Conservation (phyloP, 1,284 basidiomycete genomes). For the Rhizopogon hawkerae region DNA sequence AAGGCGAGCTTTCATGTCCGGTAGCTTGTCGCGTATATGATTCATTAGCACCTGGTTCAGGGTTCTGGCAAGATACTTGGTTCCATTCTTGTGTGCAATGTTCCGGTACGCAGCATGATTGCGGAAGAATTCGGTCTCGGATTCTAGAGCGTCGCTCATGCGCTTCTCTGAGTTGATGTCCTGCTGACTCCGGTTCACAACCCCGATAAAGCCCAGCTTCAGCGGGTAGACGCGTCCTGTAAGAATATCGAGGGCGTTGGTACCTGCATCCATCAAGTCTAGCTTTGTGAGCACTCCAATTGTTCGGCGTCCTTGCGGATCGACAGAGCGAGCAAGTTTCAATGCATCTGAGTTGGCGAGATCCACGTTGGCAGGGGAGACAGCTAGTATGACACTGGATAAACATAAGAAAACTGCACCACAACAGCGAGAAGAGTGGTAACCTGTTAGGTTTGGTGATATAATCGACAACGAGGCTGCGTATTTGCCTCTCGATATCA, state of each 20-base stretch:
- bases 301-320: conserved; percentile 91
- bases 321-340: conserved; percentile 91
- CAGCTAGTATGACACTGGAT: conserved; percentile 85
- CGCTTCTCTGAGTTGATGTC: conserved; percentile 91
- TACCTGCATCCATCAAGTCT: conserved; percentile 98
- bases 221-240: conserved; percentile 96
- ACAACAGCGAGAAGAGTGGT: conserved; percentile 14
- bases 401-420: conserved; percentile 1
- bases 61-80: conserved; percentile 89
- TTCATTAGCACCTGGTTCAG: conserved; percentile 94
- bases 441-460: conserved; percentile 96
- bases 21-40: conserved; percentile 97
- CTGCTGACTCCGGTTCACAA: conserved; percentile 95
- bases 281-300: conserved; percentile 96
- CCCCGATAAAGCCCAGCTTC: conserved; percentile 96
- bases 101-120: conserved; percentile 90
- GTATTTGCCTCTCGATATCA: conserved; percentile 96
- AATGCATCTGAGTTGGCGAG: conserved; percentile 97
- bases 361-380: conserved; percentile 96
- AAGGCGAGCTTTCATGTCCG: conserved; percentile 98
- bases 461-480: conserved; percentile 88
- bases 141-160: conserved; percentile 77
- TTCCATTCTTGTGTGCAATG: conserved; percentile 96
- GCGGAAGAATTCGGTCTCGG: conserved; percentile 90
- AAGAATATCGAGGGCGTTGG: conserved; percentile 93